These are phyloP conservation scores for Phytomonas sp. DNA, from an alignment of 208 protist genomes.

Conservation along the genomic window DNA sequence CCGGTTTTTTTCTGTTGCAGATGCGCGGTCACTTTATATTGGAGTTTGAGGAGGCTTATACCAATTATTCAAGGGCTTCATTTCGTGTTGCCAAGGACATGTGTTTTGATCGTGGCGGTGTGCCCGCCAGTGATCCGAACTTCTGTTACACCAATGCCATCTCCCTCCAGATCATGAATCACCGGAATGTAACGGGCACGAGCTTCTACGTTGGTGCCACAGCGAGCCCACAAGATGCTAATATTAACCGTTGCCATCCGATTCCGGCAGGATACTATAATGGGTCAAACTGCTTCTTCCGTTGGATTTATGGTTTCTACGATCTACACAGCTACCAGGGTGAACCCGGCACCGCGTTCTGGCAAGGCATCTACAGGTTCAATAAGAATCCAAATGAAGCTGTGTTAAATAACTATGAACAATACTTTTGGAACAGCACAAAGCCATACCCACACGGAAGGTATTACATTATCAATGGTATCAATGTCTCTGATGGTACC, in stretches of 20 bases:
- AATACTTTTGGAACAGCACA: slow-evolving; percentile 17
- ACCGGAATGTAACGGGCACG: slow-evolving; percentile 5
- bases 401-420: slow-evolving; percentile 23
- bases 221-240: slow-evolving; percentile 12
- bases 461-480: slow-evolving; percentile 22
- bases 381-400: neutral
- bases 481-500: neutral
- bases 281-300: slow-evolving; percentile 35
- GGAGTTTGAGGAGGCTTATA: slow-evolving; percentile 2
- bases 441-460: slow-evolving; percentile 24
- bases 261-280: slow-evolving; percentile 1
- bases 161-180: neutral
- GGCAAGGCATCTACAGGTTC: slow-evolving; percentile 22
- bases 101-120: slow-evolving; percentile 18
- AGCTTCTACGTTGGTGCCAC: slow-evolving; percentile 25
- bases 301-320: slow-evolving; percentile 40
- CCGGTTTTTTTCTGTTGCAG: slow-evolving; percentile 19
- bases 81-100: slow-evolving; percentile 3
- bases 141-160: slow-evolving; percentile 11
- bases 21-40: slow-evolving; percentile 9
- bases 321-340: slow-evolving; percentile 23
- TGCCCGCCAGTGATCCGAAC: slow-evolving; percentile 15
- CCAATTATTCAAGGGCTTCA: slow-evolving; percentile 3
- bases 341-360: slow-evolving; percentile 39
- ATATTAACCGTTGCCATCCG: slow-evolving; percentile 11